Conservation (phyloP, 768 basidiomycete species). For the Auriscalpium microsporum region DNA sequence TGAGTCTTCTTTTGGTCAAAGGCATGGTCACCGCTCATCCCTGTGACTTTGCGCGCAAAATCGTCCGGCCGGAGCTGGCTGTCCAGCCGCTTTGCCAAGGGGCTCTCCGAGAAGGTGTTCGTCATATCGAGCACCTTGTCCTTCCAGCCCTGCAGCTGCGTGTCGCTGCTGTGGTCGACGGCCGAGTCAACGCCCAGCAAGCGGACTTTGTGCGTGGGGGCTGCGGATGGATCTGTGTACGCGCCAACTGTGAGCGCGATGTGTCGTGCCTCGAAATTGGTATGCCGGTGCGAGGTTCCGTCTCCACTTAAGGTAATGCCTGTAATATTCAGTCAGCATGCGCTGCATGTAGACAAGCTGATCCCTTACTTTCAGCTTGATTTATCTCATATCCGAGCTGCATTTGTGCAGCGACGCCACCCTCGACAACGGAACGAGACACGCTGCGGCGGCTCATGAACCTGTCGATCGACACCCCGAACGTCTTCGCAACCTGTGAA, state of each 20-base stretch:
- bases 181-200: neutral
- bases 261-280: neutral
- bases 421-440: neutral
- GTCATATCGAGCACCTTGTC: neutral
- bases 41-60: neutral
- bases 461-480: neutral
- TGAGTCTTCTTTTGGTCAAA: constrained; percentile 7
- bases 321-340: neutral
- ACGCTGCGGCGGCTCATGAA: neutral
- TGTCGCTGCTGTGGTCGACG: neutral
- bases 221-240: too few relatives aligned
- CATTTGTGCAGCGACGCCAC: neutral
- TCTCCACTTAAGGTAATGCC: neutral
- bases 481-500: too few relatives aligned
- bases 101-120: neutral
- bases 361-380: neutral
- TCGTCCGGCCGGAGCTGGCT: neutral
- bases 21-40: constrained; percentile 3
- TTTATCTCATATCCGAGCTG: neutral
- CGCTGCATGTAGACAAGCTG: neutral
- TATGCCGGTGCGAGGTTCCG: neutral
- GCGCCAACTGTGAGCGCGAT: too few relatives aligned
- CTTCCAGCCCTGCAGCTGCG: neutral
- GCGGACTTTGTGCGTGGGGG: neutral
- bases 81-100: neutral